Percentiles rank a stretch among this genome's conserved stretches.
These are phyloP conservation scores for Glycine tomentella DNA, from an alignment of 306 rosid species.

Conservation along the genomic window DNA sequence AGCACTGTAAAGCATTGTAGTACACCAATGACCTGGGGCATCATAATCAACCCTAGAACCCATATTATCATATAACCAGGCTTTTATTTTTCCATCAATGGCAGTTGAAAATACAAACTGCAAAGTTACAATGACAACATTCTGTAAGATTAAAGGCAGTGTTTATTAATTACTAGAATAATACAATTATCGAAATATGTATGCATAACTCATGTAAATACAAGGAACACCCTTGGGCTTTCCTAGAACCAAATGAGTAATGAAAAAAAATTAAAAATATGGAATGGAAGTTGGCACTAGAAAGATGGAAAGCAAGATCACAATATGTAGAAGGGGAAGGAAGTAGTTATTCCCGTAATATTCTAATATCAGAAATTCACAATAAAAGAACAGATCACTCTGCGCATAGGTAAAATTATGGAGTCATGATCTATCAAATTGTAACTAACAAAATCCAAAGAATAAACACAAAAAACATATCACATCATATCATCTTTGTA, in stretches of 20 bases:
- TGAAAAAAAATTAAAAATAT: neutral
- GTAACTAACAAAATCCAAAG: slow-evolving; percentile 6
- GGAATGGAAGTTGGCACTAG: slow-evolving; percentile 12
- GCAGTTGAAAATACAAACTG: slow-evolving; percentile 95
- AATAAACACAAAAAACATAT: slow-evolving; percentile 7
- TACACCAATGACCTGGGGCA: slow-evolving; percentile 92
- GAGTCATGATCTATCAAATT: slow-evolving; percentile 31
- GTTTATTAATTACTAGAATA: slow-evolving; percentile 62
- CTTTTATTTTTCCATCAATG: slow-evolving; percentile 88
- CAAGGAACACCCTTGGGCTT: neutral
- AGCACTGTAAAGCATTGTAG: slow-evolving; percentile 83
- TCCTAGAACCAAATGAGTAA: slow-evolving; percentile 3
- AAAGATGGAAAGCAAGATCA: neutral
- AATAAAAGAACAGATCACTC: neutral
- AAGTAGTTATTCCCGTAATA: slow-evolving; percentile 9
- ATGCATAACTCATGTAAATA: slow-evolving; percentile 22
- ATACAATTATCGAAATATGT: slow-evolving; percentile 35
- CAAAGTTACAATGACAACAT: slow-evolving; percentile 48
- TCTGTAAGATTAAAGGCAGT: slow-evolving; percentile 45
- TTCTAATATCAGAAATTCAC: slow-evolving; percentile 5
- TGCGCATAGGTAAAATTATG: slow-evolving; percentile 8
- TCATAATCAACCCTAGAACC: slow-evolving; percentile 91
- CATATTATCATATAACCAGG: slow-evolving; percentile 82
- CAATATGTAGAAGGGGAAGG: neutral
- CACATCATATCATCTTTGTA: slow-evolving; percentile 29